A percentile compares a stretch with the other conserved stretches of the same genome.
Evolutionary conservation across 106 monocot species (phyloP).

Genomic region (Phalaenopsis equestris): DNA sequence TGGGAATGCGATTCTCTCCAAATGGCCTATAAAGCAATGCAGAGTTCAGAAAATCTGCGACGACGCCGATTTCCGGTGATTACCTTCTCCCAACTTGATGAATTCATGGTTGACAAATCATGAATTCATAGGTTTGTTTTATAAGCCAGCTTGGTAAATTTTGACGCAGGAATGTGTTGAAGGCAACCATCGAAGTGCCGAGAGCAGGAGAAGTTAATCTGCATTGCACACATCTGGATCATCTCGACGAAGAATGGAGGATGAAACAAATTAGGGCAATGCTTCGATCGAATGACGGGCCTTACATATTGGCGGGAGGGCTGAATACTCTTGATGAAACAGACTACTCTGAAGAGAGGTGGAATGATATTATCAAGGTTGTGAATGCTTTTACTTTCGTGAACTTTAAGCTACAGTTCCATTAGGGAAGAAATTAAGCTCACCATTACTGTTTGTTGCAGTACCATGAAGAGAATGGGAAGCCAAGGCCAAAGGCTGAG

Average conservation of each 20-base stretch:
- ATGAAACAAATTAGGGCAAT: conserved; percentile 83
- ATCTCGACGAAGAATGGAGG: conserved; percentile 86
- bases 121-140: background rate
- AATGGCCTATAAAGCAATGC: conserved; percentile 73
- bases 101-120: too few species aligned
- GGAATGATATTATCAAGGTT: conserved; percentile 50
- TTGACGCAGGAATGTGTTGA: conserved; percentile 62
- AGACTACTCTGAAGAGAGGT: conserved; percentile 76
- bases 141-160: background rate
- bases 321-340: conserved; percentile 73
- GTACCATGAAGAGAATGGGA: conserved; percentile 63
- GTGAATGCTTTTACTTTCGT: background rate
- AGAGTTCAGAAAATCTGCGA: conserved; percentile 64
- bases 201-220: conserved; percentile 41
- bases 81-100: background rate
- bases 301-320: conserved; percentile 75
- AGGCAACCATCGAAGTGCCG: conserved; percentile 54
- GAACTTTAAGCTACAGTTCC: background rate
- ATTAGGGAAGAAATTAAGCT: background rate
- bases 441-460: conserved; percentile 1
- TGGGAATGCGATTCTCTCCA: conserved; percentile 83
- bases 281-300: conserved; percentile 43
- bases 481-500: conserved; percentile 76
- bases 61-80: conserved; percentile 62
- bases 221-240: conserved; percentile 85